Percentiles rank a stretch among this genome's conserved stretches.
phyloP scores from a whole-genome alignment of 164 flowering plant genomes.

The Echeveria elegans region DNA sequence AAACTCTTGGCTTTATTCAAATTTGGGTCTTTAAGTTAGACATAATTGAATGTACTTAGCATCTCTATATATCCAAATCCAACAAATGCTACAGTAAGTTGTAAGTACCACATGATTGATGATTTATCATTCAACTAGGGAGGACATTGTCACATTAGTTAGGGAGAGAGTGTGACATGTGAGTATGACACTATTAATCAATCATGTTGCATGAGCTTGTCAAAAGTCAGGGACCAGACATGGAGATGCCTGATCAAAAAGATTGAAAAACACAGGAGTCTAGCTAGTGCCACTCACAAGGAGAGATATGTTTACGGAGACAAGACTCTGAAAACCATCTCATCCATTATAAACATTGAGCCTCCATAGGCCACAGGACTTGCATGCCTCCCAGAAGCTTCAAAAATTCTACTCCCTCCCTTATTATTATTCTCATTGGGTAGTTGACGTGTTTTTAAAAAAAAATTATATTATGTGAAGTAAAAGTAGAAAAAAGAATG shows the following conservation, averaged over 20 bases:
- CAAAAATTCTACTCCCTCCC: no score
- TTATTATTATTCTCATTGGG: no score
- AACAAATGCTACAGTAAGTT: not conserved
- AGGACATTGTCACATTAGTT: not conserved
- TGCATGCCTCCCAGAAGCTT: not conserved
- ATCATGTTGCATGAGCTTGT: constrained; percentile 5
- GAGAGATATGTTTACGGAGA: not conserved
- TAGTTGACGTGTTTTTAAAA: no score
- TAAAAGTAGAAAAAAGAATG: no score
- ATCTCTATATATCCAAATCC: not conserved
- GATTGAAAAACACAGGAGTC: constrained; percentile 3
- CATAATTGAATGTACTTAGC: not conserved
- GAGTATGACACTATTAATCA: not conserved
- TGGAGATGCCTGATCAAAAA: constrained; percentile 1
- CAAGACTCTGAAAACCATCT: constrained; percentile 5
- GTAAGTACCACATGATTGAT: not conserved
- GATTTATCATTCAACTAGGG: not conserved
- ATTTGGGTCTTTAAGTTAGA: not conserved
- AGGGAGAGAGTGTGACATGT: not conserved
- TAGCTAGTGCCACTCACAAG: not conserved
- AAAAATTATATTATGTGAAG: no score
- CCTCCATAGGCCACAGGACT: not conserved
- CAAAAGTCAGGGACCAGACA: constrained; percentile 1
- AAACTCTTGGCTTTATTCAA: constrained; percentile 2
- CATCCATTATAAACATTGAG: not conserved